Conservation (phyloP, 768 basidiomycete species). For the Lentinula edodes region DNA sequence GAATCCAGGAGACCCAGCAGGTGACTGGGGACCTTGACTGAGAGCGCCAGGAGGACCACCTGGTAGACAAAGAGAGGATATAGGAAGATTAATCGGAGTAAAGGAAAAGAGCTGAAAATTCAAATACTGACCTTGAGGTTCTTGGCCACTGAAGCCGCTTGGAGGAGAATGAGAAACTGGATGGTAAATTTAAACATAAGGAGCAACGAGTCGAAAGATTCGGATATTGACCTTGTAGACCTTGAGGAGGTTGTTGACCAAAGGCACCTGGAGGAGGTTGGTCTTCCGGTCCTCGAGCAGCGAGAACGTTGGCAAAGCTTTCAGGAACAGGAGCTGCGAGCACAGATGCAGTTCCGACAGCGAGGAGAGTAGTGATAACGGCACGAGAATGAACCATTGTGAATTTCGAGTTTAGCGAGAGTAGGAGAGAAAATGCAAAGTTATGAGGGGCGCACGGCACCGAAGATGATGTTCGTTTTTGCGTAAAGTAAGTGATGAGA, state of each 20-base stretch:
- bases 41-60: no score
- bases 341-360: not conserved
- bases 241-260: not conserved
- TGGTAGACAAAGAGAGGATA: no score
- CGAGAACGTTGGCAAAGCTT: not conserved
- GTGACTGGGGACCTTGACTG: no score
- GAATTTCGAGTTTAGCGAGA: not conserved
- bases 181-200: no score
- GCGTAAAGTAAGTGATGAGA: not conserved
- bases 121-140: no score
- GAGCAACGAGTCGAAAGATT: no score
- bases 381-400: conserved; percentile 1
- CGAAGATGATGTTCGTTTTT: not conserved
- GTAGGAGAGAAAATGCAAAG: not conserved
- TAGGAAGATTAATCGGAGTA: no score
- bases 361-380: not conserved
- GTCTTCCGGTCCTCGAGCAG: not conserved
- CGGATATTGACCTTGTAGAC: no score
- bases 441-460: conserved; percentile 1
- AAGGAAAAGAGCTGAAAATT: no score
- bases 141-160: no score
- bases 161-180: no score
- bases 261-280: not conserved
- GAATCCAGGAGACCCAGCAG: no score
- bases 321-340: not conserved